Conservation (phyloP, 306 rosid species). For the Amphicarpaea edgeworthii region DNA sequence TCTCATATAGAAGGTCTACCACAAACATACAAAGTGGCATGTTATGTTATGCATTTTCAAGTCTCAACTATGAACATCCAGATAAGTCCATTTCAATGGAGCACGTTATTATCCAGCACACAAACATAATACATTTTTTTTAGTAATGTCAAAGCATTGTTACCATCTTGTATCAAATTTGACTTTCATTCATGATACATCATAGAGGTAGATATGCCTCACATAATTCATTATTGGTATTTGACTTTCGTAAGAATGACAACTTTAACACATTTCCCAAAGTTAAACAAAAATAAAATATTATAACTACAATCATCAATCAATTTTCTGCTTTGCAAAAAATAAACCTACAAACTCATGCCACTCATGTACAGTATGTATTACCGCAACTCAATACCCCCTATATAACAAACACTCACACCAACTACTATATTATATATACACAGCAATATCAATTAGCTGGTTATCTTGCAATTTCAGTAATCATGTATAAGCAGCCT, state of each 20-base stretch:
- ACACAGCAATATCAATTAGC: conserved; percentile 51
- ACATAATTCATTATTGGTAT: conserved; percentile 13
- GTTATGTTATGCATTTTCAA: conserved; percentile 28
- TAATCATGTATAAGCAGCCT: conserved; percentile 48
- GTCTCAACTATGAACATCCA: not conserved
- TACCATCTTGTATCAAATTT: not conserved
- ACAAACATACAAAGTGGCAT: not conserved
- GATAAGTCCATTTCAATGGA: not conserved
- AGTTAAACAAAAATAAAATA: not conserved
- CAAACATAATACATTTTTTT: not conserved
- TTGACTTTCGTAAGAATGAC: conserved; percentile 11
- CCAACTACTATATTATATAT: conserved; percentile 45
- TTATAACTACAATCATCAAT: conserved; percentile 37
- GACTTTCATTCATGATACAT: conserved; percentile 10
- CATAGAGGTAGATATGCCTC: conserved; percentile 10
- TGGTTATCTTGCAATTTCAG: conserved; percentile 46
- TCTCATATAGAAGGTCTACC: not conserved
- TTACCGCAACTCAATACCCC: conserved; percentile 43
- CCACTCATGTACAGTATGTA: conserved; percentile 56
- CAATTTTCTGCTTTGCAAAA: conserved; percentile 34
- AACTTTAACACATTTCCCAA: not conserved
- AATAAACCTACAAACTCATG: conserved; percentile 44
- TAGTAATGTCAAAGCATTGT: not conserved
- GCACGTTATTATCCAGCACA: not conserved
- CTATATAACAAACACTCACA: conserved; percentile 50